phyloP scores from a whole-genome alignment of 139 green algal genomes.

The Coccomyxa sp. region DNA sequence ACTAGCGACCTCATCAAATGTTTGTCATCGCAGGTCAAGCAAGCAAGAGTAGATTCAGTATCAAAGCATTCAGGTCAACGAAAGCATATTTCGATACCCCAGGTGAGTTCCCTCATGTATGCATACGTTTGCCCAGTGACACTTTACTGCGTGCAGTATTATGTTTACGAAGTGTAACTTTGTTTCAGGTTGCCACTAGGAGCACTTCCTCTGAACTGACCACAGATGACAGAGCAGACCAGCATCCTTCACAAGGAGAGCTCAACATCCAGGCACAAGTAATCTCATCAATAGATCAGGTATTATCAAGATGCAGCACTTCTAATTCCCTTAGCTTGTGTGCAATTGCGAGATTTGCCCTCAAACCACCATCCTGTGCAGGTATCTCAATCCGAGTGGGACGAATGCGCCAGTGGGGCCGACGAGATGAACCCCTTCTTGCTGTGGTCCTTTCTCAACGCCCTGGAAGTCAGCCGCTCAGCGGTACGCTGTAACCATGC shows the following conservation, averaged over 20 bases:
- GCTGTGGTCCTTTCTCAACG: slow-evolving; percentile 55
- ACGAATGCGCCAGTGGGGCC: slow-evolving; percentile 38
- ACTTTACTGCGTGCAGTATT: too few species aligned
- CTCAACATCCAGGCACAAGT: neutral
- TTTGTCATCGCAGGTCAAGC: too few species aligned
- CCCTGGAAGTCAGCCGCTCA: slow-evolving; percentile 55
- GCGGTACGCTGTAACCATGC: slow-evolving; percentile 27
- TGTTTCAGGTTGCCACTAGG: too few species aligned
- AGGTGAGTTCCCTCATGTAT: too few species aligned
- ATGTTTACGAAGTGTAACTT: too few species aligned
- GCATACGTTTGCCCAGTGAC: too few species aligned
- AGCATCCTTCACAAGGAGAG: neutral
- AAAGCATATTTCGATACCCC: too few species aligned
- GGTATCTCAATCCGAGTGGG: slow-evolving; percentile 55
- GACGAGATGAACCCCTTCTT: slow-evolving; percentile 75
- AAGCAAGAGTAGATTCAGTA: too few species aligned
- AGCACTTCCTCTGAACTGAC: too few species aligned
- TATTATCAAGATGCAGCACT: neutral
- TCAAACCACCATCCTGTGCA: slow-evolving; percentile 1
- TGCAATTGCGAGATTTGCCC: neutral
- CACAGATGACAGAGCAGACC: too few species aligned
- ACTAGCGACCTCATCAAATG: too few species aligned
- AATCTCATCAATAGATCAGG: neutral
- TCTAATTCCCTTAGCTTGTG: neutral
- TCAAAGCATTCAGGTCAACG: too few species aligned